Conservation (phyloP, 2,329 filamentous ascomycete species). For the Graphium sp. region DNA sequence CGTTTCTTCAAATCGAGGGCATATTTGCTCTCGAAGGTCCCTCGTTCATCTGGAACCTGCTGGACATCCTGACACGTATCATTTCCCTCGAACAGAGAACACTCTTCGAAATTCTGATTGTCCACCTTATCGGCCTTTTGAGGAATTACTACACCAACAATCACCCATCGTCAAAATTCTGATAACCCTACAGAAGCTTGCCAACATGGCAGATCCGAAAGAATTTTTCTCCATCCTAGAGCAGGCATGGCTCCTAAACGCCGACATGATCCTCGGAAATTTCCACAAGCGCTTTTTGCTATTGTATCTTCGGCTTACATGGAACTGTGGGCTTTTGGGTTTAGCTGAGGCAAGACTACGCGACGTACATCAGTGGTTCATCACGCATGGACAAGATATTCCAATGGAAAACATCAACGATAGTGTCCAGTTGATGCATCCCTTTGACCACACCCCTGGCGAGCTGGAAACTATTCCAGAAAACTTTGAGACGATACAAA, state of each 20-base stretch:
- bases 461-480: not conserved
- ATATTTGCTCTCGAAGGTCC: constrained; percentile 7
- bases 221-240: constrained; percentile 3
- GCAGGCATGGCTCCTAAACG: constrained; percentile 8
- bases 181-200: not conserved
- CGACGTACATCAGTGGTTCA: constrained; percentile 3
- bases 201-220: not conserved
- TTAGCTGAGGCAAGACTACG: constrained; percentile 2
- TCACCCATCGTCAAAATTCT: not conserved
- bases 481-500: not conserved
- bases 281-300: constrained; percentile 5
- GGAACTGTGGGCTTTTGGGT: constrained; percentile 6
- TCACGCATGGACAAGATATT: not conserved
- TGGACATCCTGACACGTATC: constrained; percentile 6
- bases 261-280: constrained; percentile 6
- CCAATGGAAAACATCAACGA: no score
- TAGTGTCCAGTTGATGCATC: not conserved
- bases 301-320: constrained; percentile 7
- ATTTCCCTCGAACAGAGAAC: constrained; percentile 2
- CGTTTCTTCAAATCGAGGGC: constrained; percentile 8
- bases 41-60: constrained; percentile 6
- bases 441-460: not conserved
- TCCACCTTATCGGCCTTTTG: constrained; percentile 5
- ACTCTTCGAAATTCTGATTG: constrained; percentile 6
- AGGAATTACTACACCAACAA: not conserved